Evolutionary conservation across 2,329 filamentous ascomycete genomes (phyloP), one percentile per base, ranked within the genome.

Genomic region (Chalaropsis ovoidea): DNA sequence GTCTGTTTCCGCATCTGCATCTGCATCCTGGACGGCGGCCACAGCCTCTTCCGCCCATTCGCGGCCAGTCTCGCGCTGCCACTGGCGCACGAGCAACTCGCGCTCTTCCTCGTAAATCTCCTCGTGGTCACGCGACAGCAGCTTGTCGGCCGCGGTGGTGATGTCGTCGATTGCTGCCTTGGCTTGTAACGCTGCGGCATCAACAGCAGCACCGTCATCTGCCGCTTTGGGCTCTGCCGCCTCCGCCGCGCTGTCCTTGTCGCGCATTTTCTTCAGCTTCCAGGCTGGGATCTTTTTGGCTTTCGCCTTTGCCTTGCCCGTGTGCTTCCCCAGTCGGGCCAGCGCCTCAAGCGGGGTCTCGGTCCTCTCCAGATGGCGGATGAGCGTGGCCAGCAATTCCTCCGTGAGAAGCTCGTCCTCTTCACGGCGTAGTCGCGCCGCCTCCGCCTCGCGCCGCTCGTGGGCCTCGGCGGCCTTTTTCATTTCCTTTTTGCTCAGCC

Each of bases 91-190:
- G 35, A 99, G 81, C 68, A 87, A 75, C 75, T 97, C 94, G 66
- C 92, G 82, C 73, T 95, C 90, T 56, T 86, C 82, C 67, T 97
- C 91, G 76, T 97, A 99, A 62, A 97, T 86, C n/a, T 97, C 90
- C 1, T 86, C 83, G 69, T 93, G 85, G 22, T 92, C 92, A 65
- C 93, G 81, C 39, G 86, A 87, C 64, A 96, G 83, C 0, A 99
- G 79, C 69, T 89, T 87, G 75, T 96, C 92, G 3, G 94, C 92
- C 10, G 93, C 90, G 56, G 89, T 91, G 0, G 94, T 97, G 69
- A 99, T 89, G 60, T 82, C 80, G 71, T 93, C 82, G 65, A 99
- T 91, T 0, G 85, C 83, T 68, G 86, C 80, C 72, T 86, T 89
- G 69, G 92, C 84, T 67, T 81, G 81, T 17, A 73, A 76, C 72